Conservation (phyloP, 768 basidiomycete genomes). For the Trametes villosa region DNA sequence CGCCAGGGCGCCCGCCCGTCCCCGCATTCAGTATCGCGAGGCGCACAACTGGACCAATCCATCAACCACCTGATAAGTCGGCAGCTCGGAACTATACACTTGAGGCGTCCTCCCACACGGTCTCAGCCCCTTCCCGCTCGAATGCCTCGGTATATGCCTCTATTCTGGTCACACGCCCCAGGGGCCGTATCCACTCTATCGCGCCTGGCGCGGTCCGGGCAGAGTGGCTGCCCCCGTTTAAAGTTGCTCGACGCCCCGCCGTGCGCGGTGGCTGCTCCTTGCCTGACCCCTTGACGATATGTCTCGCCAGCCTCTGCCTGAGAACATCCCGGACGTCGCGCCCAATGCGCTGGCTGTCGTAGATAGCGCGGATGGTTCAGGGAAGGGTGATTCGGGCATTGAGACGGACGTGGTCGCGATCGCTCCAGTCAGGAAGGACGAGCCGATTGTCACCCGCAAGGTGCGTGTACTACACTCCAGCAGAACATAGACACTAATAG, state of each 20-base stretch:
- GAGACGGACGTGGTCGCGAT: conserved; percentile 15
- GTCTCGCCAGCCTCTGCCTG: conserved; percentile 18
- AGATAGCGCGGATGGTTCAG: conserved; percentile 8
- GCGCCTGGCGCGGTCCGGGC: not conserved
- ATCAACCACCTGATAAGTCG: conserved; percentile 25
- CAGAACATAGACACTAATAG: not conserved
- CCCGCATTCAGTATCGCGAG: not conserved
- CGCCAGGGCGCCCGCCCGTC: too few relatives aligned
- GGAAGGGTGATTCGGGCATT: conserved; percentile 5
- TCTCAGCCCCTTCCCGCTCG: not conserved
- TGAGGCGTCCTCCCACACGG: conserved; percentile 7
- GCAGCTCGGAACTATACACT: conserved; percentile 8
- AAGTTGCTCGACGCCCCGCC: not conserved
- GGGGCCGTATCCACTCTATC: not conserved
- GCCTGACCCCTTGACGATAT: conserved; percentile 8
- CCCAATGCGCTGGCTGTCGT: conserved; percentile 6
- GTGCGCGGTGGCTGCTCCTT: not conserved
- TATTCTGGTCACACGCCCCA: conserved; percentile 4
- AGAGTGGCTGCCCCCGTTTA: not conserved
- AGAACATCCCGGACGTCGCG: conserved; percentile 4
- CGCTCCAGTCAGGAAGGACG: conserved; percentile 40
- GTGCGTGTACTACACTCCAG: conserved; percentile 11
- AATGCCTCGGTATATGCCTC: not conserved
- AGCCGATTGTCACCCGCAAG: conserved; percentile 69
- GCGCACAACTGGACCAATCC: not conserved